Base-by-base conservation (phyloP, 2,329 filamentous ascomycete genomes). In the Fusarium protoensiforme region DNA sequence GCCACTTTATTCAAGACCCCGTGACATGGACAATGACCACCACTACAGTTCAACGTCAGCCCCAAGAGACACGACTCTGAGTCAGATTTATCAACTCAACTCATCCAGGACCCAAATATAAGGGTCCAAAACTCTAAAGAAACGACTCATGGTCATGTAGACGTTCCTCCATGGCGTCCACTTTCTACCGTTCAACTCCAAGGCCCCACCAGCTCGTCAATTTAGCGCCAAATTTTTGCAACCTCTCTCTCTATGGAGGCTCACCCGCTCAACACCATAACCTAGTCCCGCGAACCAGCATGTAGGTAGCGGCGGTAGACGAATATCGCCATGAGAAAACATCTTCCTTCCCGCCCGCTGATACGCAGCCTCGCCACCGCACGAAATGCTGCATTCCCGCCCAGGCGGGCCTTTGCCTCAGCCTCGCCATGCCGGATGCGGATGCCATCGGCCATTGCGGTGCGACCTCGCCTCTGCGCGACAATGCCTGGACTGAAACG, bases 151-250 rank as follows among this genome's bases (percentile, higher is more conserved):
- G 11, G 27, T 51, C 46, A 51, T 1, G 16, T n/a, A 31, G 27
- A 33, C 18, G 27, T 4, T 14, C 20, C 48, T 20, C 3, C 27
- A 53, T 53, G 48, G 48, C 48, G 27, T 31, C 10, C 10, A 24
- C 41, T 9, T 43, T 48, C 43, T 10, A 48, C 46, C 9, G 16
- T 51, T 29, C 46, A 29, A 46, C 41, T 8, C 14, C 5, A 51
- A 51, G 27, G 46, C 27, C 48, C 48, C 48, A 53, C 48, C 16
- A 29, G 46, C 16, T 51, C 24, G 46, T 51, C 27, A 33, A 33
- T 16, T 39, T 75, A 76, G 65, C 65, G 72, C 73, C 76, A 78
- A 78, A 73, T 57, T 78, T 78, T 78, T 60, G 39, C 73, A n/a
- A 54, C 39, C 51, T 64, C 54, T 46, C 59, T 7, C 27, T 29